Conservation (phyloP, 768 basidiomycete species). For the Rhizopogon sp. region DNA sequence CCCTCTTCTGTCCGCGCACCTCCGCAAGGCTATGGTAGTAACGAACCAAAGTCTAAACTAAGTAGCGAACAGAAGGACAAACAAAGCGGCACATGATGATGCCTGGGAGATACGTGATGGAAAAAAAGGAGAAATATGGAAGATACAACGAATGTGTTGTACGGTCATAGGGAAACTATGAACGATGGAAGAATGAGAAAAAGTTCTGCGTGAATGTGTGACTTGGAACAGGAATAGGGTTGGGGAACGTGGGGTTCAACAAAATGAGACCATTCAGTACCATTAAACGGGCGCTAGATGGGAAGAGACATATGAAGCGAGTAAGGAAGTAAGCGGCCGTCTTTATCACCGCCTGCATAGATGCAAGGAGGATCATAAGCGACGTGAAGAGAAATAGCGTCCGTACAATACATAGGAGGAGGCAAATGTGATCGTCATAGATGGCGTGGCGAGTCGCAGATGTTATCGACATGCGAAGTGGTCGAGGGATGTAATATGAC, state of each 20-base stretch:
- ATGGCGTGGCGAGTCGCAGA: slow-evolving; percentile 17
- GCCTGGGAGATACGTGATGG: slow-evolving; percentile 18
- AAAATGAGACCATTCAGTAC: slow-evolving; percentile 21
- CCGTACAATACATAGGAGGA: slow-evolving; percentile 52
- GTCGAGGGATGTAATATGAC: slow-evolving; percentile 14
- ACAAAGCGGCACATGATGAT: slow-evolving; percentile 35
- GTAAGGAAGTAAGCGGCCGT: slow-evolving; percentile 26
- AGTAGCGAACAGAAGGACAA: slow-evolving; percentile 67
- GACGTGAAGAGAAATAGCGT: slow-evolving; percentile 71
- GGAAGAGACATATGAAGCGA: slow-evolving; percentile 20
- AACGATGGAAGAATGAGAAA: slow-evolving; percentile 8
- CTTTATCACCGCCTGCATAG: slow-evolving; percentile 11
- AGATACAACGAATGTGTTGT: slow-evolving; percentile 13
- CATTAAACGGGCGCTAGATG: slow-evolving; percentile 30
- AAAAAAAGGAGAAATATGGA: slow-evolving; percentile 16
- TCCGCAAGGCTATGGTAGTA: slow-evolving; percentile 30
- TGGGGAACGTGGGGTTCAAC: slow-evolving; percentile 23
- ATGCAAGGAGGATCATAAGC: slow-evolving; percentile 9
- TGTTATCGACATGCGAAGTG: slow-evolving; percentile 14
- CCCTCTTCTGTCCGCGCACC: slow-evolving; percentile 73
- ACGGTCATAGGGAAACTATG: slow-evolving; percentile 16
- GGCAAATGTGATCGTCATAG: slow-evolving; percentile 29
- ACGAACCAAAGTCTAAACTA: slow-evolving; percentile 23
- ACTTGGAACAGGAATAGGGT: slow-evolving; percentile 9
- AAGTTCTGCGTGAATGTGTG: slow-evolving; percentile 15